Base-by-base conservation (phyloP, 2,329 filamentous ascomycete genomes). In the Hymenoscyphus linearis region DNA sequence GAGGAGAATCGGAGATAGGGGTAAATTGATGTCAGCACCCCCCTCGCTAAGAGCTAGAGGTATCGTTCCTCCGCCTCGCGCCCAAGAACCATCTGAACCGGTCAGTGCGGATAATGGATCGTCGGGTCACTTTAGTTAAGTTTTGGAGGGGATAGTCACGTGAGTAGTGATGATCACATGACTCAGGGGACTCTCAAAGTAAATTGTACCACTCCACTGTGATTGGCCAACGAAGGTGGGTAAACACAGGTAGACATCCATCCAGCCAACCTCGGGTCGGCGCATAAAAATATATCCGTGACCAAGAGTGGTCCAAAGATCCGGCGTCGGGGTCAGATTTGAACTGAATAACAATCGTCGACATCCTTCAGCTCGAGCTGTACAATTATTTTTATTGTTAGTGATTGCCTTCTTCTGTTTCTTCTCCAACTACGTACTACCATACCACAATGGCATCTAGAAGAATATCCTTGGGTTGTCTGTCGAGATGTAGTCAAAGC, bases 371-470 rank as follows among this genome's bases (percentile, higher is more conserved):
- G 40, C n/a, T 52, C 44, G 16, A 40, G 10, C 18, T 2, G 18
- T 22, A 10, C 55, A 18, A 7, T 34, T 34, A 52, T 50, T 47
- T 26, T n/a, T n/a, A n/a, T n/a, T 7, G 35, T 26, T 26, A 12
- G 44, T 60, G 52, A 44, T 27, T 37, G 18, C 35, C 16, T 55
- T 25, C 36, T 50, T 44, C 26, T 57, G 13, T 60, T 55, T 37
- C 18, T 52, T 52, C 47, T 54, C 37, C 57, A 18, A 34, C 9
- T n/a, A n/a, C n/a, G n/a, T n/a, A n/a, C n/a, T n/a, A n/a, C n/a
- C n/a, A n/a, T 25, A 37, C 25, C 40, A 55, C 16, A 40, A 69
- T 69, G 67, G 65, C 67, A 5, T 60, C 64, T 14, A 63, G 65
- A 64, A 58, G 64, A 59, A 64, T 68, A 62, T 61, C 65, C 25